Evolutionary conservation across 805 yeast species (phyloP), one percentile per base, ranked within the genome.

Genomic region (Metschnikowia vanudenii): DNA sequence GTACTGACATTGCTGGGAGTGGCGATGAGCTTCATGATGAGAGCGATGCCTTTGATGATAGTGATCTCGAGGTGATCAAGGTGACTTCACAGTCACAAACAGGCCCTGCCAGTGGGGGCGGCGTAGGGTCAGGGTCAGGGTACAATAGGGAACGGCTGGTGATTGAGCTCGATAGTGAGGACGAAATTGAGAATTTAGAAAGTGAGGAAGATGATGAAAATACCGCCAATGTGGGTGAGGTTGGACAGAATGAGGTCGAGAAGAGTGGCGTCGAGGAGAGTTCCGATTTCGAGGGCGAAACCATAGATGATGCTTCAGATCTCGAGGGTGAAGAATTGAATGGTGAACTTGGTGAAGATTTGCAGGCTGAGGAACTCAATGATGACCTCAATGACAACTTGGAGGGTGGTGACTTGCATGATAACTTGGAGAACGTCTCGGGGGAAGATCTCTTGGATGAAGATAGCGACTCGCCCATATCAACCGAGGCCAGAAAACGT

Each of bases 121-220:
- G n/a, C n/a, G n/a, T n/a, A n/a, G n/a, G n/a, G n/a, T 4, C 33
- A 14, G 28, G 19, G 5, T 12, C 19, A 2, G 45, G 45, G 18
- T 39, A 39, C 13, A 30, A 39, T 3, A 13, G 36, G 13, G 41
- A 45, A 18, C 34, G 20, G 16, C 46, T 44, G 43, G 51, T 49
- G 12, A 43, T 46, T 14, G 59, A 55, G 17, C 39, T 59, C 8
- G 60, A 55, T 30, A 55, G 61, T 37, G 65, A 61, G 37, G 62
- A 56, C 16, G 65, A 59, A 12, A 60, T 61, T 19, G 66, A 62
- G 16, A 62, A 61, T 33, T 52, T 62, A 39, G 67, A 62, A 36
- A 45, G 42, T 14, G 61, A 53, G 34, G 43, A 31, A 1, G 52
- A 47, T 10, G 34, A 47, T 9, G 8, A 17, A 19, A 17, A 33